Evolutionary conservation across 1,284 basidiomycete species (phyloP), one percentile per base, ranked within the genome.

Genomic region (Cystobasidiaceae sp.): DNA sequence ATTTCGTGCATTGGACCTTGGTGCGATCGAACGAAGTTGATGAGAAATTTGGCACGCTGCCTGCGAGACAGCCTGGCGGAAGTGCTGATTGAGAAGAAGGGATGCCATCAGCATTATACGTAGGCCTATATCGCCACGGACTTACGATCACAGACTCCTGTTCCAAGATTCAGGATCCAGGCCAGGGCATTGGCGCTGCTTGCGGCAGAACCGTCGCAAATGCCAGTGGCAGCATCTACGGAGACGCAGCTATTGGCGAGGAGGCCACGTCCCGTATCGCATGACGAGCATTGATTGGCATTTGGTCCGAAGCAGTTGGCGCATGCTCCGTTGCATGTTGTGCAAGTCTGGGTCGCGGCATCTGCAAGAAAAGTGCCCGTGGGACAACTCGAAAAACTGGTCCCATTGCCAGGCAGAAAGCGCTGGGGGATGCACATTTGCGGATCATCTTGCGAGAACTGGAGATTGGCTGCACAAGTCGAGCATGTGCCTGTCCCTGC

Each of bases 161-260:
- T 91, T 72, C 83, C 82, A 71, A 89, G 89, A 71, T 91, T 86
- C n/a, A 84, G 87, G 43, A 91, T 82, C 66, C 88, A 76, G 68
- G 74, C 77, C 13, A 80, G 82, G 5, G 86, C 76, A 81, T 27
- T 86, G 83, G 82, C 76, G 0, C 50, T 64, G 15, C 67, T 70
- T 32, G 73, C 52, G 15, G 63, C 63, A 9, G 74, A 28, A 17
- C 55, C 71, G 61, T 79, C 77, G 76, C 89, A 91, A 19, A 88
- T 82, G 13, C 89, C 89, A 68, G 83, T 81, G 19, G 76, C 77
- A 71, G 65, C 9, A 48, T 85, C 81, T 17, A 85, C 80, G 39
- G 81, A 76, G 4, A 89, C 85, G 71, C 89, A 90, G 46, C 75
- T 79, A 0, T 69, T 68, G 50, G 63, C 41, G 8, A 73, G 54